Base-by-base conservation (phyloP, 1,284 basidiomycete genomes). In the Cystobasidium pallidum region DNA sequence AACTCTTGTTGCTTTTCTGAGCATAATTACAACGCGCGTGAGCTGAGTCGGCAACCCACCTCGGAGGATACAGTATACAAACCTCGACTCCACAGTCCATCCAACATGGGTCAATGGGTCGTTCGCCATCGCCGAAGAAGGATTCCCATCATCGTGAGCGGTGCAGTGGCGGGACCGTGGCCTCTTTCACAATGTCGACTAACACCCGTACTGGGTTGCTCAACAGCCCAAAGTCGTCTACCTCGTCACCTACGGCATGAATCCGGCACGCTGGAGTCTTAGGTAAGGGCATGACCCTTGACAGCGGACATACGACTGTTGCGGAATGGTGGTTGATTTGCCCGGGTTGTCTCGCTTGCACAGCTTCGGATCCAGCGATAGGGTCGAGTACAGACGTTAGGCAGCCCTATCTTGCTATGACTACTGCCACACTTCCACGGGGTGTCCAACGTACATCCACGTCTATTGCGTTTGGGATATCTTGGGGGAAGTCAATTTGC, bases 211-310 rank as follows among this genome's bases (percentile, higher is more conserved):
- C 6, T 21, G 7, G n/a, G 28, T 36, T 47, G 41, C 34, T 34
- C 43, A 7, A 15, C 62, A 64, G 62, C 62, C 62, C 21, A 64
- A 70, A 30, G 57, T 70, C 2, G 43, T 70, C 26, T 70, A 70
- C 43, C 57, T 70, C 41, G 67, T 70, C 28, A 61, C 58, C 24
- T 70, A 61, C 30, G 67, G 67, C 36, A 61, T 59, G 57, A 70
- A 70, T n/a, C 67, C 67, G 26, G 55, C 52, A 15, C 52, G 26
- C 11, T 68, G 52, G 54, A 64, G 62, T 43, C 47, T 64, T 0
- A 64, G 62, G 62, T 64, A 19, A 32, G 62, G 2, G 15, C 8
- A 4, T 19, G 32, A 10, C 17, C 8, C n/a, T n/a, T n/a, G n/a
- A n/a, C n/a, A n/a, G n/a, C n/a, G n/a, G n/a, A n/a, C n/a, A n/a